Conservation (phyloP, 2,329 filamentous ascomycete genomes). For the Aspergillus oerlinghausenensis region DNA sequence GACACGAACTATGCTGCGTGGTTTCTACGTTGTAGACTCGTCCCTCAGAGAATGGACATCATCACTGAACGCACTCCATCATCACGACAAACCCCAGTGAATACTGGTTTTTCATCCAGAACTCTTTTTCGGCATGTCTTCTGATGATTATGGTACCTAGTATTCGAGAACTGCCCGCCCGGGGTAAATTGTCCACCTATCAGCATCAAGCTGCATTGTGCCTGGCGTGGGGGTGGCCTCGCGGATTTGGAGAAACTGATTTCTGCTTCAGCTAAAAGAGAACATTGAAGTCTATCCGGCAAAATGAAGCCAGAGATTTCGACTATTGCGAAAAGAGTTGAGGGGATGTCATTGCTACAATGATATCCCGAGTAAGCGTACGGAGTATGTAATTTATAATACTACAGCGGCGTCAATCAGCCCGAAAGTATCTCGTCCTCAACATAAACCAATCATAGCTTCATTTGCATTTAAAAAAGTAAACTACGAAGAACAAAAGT, state of each 20-base stretch:
- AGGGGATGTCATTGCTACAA: not conserved
- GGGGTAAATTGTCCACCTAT: slow-evolving; percentile 23
- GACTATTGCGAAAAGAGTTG: not conserved
- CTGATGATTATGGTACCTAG: not conserved
- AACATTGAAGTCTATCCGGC: not conserved
- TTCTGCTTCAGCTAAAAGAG: not conserved
- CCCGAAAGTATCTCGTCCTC: not conserved
- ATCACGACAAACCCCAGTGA: not conserved
- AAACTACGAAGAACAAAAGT: not conserved
- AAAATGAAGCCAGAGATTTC: not conserved
- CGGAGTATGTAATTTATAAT: too few relatives aligned
- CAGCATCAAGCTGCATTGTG: not conserved
- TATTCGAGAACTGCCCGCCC: not conserved
- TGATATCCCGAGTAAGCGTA: not conserved
- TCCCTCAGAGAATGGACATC: not conserved
- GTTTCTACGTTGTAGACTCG: not conserved
- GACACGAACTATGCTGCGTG: not conserved
- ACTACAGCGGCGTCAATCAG: not conserved
- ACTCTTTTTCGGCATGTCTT: not conserved
- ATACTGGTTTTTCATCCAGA: not conserved
- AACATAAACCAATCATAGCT: not conserved
- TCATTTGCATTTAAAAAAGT: not conserved
- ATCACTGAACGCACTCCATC: too few relatives aligned
- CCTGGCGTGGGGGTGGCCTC: slow-evolving; percentile 8
- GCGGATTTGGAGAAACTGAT: slow-evolving; percentile 2